Percentiles rank a stretch among this genome's conserved stretches.
Conservation (phyloP, 2,329 filamentous ascomycete genomes). For the Aspergillus fumigatus region DNA sequence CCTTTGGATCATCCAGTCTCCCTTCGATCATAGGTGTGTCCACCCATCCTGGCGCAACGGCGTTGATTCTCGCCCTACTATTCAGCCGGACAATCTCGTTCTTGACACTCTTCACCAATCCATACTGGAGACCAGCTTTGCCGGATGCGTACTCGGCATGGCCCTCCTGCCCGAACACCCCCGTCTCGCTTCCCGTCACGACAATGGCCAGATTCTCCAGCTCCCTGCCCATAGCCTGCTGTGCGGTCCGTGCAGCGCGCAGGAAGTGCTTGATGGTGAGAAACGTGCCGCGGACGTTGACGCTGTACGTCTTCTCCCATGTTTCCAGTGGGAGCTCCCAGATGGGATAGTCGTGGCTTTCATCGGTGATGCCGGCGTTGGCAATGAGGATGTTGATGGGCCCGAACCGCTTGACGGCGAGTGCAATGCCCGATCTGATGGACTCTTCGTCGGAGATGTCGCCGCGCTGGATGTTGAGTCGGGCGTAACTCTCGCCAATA, state of each 20-base stretch:
- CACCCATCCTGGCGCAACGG: slow-evolving; percentile 48
- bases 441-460: slow-evolving; percentile 48
- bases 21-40: slow-evolving; percentile 47
- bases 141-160: slow-evolving; percentile 50
- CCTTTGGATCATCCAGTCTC: slow-evolving; percentile 46
- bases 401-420: slow-evolving; percentile 44
- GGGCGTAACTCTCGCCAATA: slow-evolving; percentile 24
- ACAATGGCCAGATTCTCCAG: slow-evolving; percentile 50
- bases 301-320: slow-evolving; percentile 50
- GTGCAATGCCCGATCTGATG: slow-evolving; percentile 37
- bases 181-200: slow-evolving; percentile 50
- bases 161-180: slow-evolving; percentile 48
- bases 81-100: slow-evolving; percentile 53
- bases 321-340: slow-evolving; percentile 50
- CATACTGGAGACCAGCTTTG: slow-evolving; percentile 51
- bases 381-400: slow-evolving; percentile 51
- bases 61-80: slow-evolving; percentile 48
- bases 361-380: slow-evolving; percentile 51
- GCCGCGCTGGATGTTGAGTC: slow-evolving; percentile 42
- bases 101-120: slow-evolving; percentile 49
- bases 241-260: slow-evolving; percentile 36
- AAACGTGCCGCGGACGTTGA: slow-evolving; percentile 51
- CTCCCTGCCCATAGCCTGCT: slow-evolving; percentile 37
- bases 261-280: slow-evolving; percentile 55
- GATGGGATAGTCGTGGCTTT: slow-evolving; percentile 45